A percentile compares a stretch with the other conserved stretches of the same genome.
Conservation (phyloP, 257 asterid species). For the Solanum acaule region DNA sequence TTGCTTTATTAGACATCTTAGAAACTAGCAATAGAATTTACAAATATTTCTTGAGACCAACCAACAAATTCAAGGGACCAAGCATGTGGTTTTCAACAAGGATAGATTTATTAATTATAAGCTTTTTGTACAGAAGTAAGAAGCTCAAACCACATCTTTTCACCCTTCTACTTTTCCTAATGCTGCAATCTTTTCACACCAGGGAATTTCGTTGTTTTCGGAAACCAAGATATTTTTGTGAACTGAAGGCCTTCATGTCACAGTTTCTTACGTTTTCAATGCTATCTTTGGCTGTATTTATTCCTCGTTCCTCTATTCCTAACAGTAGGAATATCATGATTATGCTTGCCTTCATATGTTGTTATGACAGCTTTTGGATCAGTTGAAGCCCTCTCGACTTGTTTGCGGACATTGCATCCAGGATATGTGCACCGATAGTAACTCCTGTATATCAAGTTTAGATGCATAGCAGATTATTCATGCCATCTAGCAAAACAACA, state of each 20-base stretch:
- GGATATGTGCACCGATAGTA: slow-evolving; percentile 76
- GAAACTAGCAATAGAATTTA: background rate
- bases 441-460: slow-evolving; percentile 43
- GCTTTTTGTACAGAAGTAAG: background rate
- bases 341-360: slow-evolving; percentile 84
- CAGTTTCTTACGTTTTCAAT: slow-evolving; percentile 20
- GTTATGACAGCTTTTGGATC: slow-evolving; percentile 83
- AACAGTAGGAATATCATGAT: slow-evolving; percentile 59
- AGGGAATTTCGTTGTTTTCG: slow-evolving; percentile 23
- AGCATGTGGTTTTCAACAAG: background rate
- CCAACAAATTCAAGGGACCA: background rate
- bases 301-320: slow-evolving; percentile 17
- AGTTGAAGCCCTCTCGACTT: slow-evolving; percentile 80
- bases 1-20: background rate
- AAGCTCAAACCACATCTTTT: background rate
- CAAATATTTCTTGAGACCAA: background rate
- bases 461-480: background rate
- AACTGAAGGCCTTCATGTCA: slow-evolving; percentile 17
- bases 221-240: slow-evolving; percentile 23
- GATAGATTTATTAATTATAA: background rate
- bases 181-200: slow-evolving; percentile 37
- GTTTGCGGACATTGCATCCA: slow-evolving; percentile 93
- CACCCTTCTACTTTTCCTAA: background rate
- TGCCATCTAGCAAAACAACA: background rate
- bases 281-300: background rate